Evolutionary conservation across 1,284 basidiomycete species (phyloP), one percentile per base, ranked within the genome.

Genomic region (Melampsora larici-populina): DNA sequence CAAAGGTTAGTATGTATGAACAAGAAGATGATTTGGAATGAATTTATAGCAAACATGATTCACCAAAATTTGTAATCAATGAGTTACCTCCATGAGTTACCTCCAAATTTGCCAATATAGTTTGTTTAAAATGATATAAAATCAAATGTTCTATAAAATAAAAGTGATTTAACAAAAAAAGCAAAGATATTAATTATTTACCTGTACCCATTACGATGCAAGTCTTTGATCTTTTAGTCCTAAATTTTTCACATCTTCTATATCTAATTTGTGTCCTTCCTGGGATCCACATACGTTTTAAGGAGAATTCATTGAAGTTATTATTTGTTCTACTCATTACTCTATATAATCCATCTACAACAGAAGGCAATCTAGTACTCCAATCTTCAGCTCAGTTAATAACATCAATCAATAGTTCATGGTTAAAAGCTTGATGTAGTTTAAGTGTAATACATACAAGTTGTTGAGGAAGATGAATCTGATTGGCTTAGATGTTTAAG

Each of bases 241-340:
- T 4, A 88, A 82, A 80, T 88, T 88, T 5, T 86, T 85, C 0
- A 86, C 83, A 0, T 86, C 86, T 43, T 85, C 87, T 0, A 81
- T 85, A 69, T 86, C 85, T 4, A 87, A 84, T 80, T 88, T 86
- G 75, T 86, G 80, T 26, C 88, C 84, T 1, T 85, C 86, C 55
- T 88, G 79, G 80, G 88, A 89, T 7, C 5, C 86, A 86, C 78
- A 85, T 86, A 0, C 33, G 7, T 64, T 58, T 6, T 6, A n/a
- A 13, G 40, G 26, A 48, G 48, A 67, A 48, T 67, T 67, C 65
- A 48, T 48, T n/a, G n/a, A n/a, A n/a, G n/a, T n/a, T n/a, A n/a
- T n/a, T n/a, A n/a, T n/a, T n/a, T n/a, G n/a, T n/a, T n/a, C n/a
- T n/a, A n/a, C n/a, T n/a, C n/a, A n/a, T n/a, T n/a, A n/a, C n/a